phyloP scores from a whole-genome alignment of 2,329 filamentous ascomycete species.

The Podosphaera xanthii region DNA sequence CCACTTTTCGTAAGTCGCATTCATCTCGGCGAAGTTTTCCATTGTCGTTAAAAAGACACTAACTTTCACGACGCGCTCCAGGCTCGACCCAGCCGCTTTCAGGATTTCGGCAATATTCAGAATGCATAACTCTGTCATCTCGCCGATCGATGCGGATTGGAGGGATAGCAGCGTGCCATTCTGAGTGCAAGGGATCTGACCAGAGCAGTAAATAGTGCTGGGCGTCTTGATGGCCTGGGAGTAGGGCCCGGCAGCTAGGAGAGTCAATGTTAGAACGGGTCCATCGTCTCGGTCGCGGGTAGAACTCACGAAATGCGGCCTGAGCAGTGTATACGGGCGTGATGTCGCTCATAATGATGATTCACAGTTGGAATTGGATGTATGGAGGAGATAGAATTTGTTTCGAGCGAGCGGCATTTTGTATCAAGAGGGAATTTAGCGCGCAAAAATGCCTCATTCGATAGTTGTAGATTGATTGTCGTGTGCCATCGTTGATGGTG shows the following conservation, averaged over 20 bases:
- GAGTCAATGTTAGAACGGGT: neutral
- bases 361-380: too few relatives aligned
- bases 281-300: neutral
- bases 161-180: slow-evolving; percentile 15
- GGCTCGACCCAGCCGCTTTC: slow-evolving; percentile 31
- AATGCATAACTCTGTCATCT: slow-evolving; percentile 44
- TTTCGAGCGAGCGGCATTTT: too few relatives aligned
- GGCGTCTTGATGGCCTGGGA: slow-evolving; percentile 44
- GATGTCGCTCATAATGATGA: slow-evolving; percentile 14
- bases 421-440: too few relatives aligned
- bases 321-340: slow-evolving; percentile 16
- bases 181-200: slow-evolving; percentile 20
- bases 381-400: too few relatives aligned
- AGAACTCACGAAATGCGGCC: slow-evolving; percentile 15
- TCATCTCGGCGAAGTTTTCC: slow-evolving; percentile 37
- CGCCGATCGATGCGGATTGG: slow-evolving; percentile 35
- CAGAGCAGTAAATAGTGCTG: slow-evolving; percentile 42
- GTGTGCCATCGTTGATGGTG: too few relatives aligned
- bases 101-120: slow-evolving; percentile 49
- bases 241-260: slow-evolving; percentile 13
- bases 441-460: too few relatives aligned
- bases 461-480: too few relatives aligned
- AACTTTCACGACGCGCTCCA: slow-evolving; percentile 68
- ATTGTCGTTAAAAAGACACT: slow-evolving; percentile 57
- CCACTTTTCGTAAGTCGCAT: slow-evolving; percentile 26